Base-by-base conservation (phyloP, 2,329 filamentous ascomycete species). In the Cytospora mali region DNA sequence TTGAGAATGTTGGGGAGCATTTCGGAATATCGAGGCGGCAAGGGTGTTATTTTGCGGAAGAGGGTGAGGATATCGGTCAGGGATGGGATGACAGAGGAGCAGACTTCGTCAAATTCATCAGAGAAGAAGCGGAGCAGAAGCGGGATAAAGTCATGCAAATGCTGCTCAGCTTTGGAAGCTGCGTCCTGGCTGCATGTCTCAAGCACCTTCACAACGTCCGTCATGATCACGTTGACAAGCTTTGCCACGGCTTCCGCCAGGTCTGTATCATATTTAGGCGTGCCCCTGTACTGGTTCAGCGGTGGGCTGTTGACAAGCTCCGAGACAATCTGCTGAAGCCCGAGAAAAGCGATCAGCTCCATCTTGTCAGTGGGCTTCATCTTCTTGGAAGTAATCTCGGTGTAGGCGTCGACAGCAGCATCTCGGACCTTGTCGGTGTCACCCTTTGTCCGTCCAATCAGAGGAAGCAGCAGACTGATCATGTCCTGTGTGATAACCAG, bases 21-120 rank as follows among this genome's bases (percentile, higher is more conserved):
- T 57, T 86, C 83, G n/a, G 86, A 82, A 74, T 96, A 95, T 61
- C 90, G 85, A 54, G 83, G 78, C 21, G 90, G 88, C n/a, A 96
- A 81, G 23, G 86, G 81, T 14, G 88, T 84, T 42, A 93, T 81
- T 75, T 93, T 96, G 62, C 95, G 89, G 67, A 98, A 84, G 74
- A 96, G 94, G 29, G 92, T 93, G 65, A 99, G 84, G 55, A 98
- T 85, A 71, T 99, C 96, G 55, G 92, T 97, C 61, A 98, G 86
- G 42, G 92, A 94, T 25, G 93, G 91, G 66, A 99, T 96, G 63
- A 98, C 92, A 14, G 92, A 95, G 39, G 93, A 96, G 80, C 95
- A 98, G 69, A 99, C 89, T 78, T 99, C 95, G 75, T 99, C 95
- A 75, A 96, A 99, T 73, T 99, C 93, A 75, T 99, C 95, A 27